Evolutionary conservation across 2,329 filamentous ascomycete genomes (phyloP).

Genomic region (Monilinia vaccinii-corymbosi): DNA sequence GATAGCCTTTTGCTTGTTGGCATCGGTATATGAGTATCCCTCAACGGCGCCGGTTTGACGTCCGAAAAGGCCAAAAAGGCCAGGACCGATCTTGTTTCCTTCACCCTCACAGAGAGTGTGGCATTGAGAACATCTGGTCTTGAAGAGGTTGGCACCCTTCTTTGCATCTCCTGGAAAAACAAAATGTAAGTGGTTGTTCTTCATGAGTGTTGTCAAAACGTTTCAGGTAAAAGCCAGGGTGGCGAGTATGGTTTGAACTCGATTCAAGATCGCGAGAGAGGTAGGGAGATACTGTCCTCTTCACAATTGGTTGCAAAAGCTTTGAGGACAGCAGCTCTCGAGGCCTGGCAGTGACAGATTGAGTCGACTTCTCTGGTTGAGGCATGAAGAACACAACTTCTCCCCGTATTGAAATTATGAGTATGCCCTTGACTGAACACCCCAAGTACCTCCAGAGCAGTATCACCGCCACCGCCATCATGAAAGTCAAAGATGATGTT

Average conservation of each 20-base stretch:
- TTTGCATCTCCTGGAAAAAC: slow-evolving; percentile 66
- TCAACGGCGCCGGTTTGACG: slow-evolving; percentile 87
- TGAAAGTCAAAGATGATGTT: background rate
- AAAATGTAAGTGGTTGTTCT: background rate
- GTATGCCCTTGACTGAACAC: background rate
- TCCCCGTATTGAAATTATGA: background rate
- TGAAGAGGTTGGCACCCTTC: slow-evolving; percentile 99
- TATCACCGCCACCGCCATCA: too few relatives aligned
- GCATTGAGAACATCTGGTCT: slow-evolving; percentile 97
- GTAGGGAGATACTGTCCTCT: background rate
- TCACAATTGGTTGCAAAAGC: background rate
- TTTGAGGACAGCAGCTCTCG: background rate
- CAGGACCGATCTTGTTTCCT: slow-evolving; percentile 96
- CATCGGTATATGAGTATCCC: slow-evolving; percentile 96
- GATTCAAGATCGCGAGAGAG: background rate
- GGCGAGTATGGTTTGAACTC: background rate
- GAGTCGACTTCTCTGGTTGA: background rate
- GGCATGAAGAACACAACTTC: background rate
- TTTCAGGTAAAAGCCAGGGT: background rate
- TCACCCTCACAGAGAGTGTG: slow-evolving; percentile 88
- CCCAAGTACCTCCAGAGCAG: background rate
- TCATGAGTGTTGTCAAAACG: background rate
- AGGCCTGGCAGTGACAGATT: background rate
- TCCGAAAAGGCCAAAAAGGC: slow-evolving; percentile 94
- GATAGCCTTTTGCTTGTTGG: slow-evolving; percentile 97